Conservation (phyloP, 148 eudicot genomes). For the Amaranthus palmeri region DNA sequence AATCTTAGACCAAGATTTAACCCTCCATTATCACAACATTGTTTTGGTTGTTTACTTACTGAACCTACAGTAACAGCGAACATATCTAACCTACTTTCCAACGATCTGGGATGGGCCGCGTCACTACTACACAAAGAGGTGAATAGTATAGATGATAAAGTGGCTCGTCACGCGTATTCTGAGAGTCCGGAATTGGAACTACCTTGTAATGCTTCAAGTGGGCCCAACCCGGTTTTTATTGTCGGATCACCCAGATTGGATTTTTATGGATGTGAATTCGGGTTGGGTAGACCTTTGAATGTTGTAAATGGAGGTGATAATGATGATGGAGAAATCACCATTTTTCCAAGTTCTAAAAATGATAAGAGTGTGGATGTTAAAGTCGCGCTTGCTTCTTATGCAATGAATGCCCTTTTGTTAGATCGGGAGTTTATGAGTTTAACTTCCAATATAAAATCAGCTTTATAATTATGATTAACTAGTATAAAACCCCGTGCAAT, state of each 20-base stretch:
- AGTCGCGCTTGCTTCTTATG: constrained; percentile 46
- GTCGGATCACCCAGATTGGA: constrained; percentile 69
- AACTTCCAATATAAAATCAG: not conserved
- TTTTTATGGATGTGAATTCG: constrained; percentile 53
- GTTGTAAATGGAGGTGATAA: constrained; percentile 48
- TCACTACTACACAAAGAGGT: constrained; percentile 32
- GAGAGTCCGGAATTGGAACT: not conserved
- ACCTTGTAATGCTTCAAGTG: constrained; percentile 26
- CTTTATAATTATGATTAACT: no score
- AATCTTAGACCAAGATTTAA: constrained; percentile 52
- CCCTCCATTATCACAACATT: constrained; percentile 45
- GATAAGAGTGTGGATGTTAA: constrained; percentile 64
- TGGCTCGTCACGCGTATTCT: not conserved
- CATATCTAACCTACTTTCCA: constrained; percentile 35
- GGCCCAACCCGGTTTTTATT: constrained; percentile 43
- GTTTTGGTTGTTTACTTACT: constrained; percentile 55
- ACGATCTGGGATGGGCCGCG: constrained; percentile 43
- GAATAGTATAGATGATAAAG: constrained; percentile 32
- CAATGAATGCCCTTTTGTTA: constrained; percentile 43
- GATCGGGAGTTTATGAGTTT: constrained; percentile 66
- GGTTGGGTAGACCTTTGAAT: constrained; percentile 53
- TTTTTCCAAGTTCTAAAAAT: constrained; percentile 46
- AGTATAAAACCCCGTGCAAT: no score
- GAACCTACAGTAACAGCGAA: constrained; percentile 17
- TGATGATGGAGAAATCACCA: constrained; percentile 61